Base-by-base conservation (phyloP, 1,284 basidiomycete genomes). In the Fomitopsis pinicola region DNA sequence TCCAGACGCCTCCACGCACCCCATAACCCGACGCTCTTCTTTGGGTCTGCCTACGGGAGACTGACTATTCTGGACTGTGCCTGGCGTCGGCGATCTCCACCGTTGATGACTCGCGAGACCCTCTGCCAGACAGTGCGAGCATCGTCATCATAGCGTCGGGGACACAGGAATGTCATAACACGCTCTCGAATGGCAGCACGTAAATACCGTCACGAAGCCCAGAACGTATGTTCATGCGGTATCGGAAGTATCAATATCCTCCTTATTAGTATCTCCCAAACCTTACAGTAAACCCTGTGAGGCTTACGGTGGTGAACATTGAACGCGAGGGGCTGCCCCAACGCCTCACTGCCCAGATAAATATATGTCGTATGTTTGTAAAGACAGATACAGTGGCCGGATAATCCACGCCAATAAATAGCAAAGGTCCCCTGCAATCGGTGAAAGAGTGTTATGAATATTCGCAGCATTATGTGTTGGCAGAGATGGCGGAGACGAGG, bases 61-160 rank as follows among this genome's bases (percentile, higher is more conserved):
- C n/a, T n/a, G n/a, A n/a, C n/a, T n/a, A n/a, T n/a, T n/a, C n/a
- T n/a, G n/a, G n/a, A n/a, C n/a, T n/a, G n/a, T n/a, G n/a, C n/a
- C n/a, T n/a, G n/a, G n/a, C n/a, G n/a, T n/a, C n/a, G n/a, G 22
- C 22, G 77, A 0, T 79, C 86, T 77, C 84, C 2, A 68, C 71
- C 1, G 73, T 81, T 58, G 38, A 59, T 1, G 72, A 76, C 7
- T 2, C 22, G 22, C n/a, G n/a, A n/a, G 2, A 22, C 22, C 71
- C 75, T 3, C 61, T 86, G 5, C 85, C 86, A 1, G 66, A 70
- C 0, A 72, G 82, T 63, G 87, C 80, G 2, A 88, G 90, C 66
- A 70, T 89, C 12, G 83, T 90, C 10, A 75, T 90, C 61, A 80
- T 91, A 64, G 89, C 89, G 3, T 88, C 86, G 19, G 89, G 89